Evolutionary conservation across 441 rosid genomes (phyloP).

Genomic region (Hura crepitans): DNA sequence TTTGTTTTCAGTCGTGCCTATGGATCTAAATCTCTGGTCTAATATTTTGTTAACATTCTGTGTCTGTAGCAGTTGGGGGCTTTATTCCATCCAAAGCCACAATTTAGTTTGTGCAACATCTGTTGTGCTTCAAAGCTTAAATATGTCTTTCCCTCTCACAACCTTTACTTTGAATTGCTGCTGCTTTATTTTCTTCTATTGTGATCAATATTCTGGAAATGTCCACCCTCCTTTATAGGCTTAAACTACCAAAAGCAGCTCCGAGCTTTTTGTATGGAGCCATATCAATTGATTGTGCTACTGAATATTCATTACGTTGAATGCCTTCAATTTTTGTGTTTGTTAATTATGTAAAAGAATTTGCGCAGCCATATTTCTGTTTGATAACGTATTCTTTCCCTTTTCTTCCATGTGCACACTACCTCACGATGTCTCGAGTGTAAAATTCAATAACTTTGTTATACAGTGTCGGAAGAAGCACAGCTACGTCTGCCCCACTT

Average conservation of each 20-base stretch:
- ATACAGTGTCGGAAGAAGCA: conserved; percentile 96
- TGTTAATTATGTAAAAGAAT: not conserved
- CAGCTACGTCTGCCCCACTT: conserved; percentile 74
- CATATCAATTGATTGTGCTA: not conserved
- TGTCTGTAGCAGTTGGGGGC: not conserved
- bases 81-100: not conserved
- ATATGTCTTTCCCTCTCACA: not conserved
- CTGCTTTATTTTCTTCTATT: not conserved
- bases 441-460: conserved; percentile 42
- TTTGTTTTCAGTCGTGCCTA: not conserved
- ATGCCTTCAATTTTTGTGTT: not conserved
- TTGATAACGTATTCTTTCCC: conserved; percentile 10
- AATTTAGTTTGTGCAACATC: not conserved
- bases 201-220: no score
- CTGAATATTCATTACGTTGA: not conserved
- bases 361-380: not conserved
- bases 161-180: not conserved
- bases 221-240: not conserved
- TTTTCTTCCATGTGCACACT: conserved; percentile 25
- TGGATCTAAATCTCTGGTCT: not conserved
- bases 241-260: not conserved
- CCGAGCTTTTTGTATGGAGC: not conserved
- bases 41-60: not conserved
- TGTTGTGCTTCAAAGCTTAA: not conserved
- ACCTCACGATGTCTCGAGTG: conserved; percentile 21